phyloP scores from a whole-genome alignment of 2,329 filamentous ascomycete genomes.

The Penicillium sp. region DNA sequence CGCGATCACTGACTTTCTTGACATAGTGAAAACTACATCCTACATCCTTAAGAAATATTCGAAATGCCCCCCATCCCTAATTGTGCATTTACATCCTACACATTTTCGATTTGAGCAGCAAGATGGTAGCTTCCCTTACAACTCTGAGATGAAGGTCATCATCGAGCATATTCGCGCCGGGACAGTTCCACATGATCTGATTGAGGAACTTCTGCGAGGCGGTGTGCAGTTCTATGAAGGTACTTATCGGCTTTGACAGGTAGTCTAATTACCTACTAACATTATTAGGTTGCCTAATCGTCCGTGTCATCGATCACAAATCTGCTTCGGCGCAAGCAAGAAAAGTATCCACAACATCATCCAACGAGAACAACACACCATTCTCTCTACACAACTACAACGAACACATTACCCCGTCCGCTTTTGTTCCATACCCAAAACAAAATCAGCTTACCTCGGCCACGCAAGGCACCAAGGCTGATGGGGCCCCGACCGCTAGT shows the following conservation, averaged over 20 bases:
- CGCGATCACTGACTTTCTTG: slow-evolving; percentile 11
- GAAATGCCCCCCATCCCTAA: slow-evolving; percentile 72
- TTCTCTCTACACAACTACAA: slow-evolving; percentile 94
- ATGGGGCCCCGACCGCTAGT: slow-evolving; percentile 14
- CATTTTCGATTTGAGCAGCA: slow-evolving; percentile 93
- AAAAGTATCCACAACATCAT: slow-evolving; percentile 52
- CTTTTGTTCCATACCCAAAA: slow-evolving; percentile 71
- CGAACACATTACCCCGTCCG: slow-evolving; percentile 83
- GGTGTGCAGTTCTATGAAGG: slow-evolving; percentile 87
- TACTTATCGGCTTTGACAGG: slow-evolving; percentile 21
- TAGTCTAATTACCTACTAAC: slow-evolving; percentile 3
- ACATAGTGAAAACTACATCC: slow-evolving; percentile 65
- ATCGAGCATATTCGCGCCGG: slow-evolving; percentile 73
- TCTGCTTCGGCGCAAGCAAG: slow-evolving; percentile 60
- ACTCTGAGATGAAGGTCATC: slow-evolving; percentile 81
- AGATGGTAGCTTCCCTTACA: slow-evolving; percentile 87
- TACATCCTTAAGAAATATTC: slow-evolving; percentile 82
- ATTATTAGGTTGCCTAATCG: slow-evolving; percentile 71
- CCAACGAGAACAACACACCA: slow-evolving; percentile 61
- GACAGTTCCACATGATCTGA: slow-evolving; percentile 84
- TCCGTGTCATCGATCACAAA: slow-evolving; percentile 88
- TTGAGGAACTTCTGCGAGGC: slow-evolving; percentile 70
- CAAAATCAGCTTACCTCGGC: slow-evolving; percentile 37
- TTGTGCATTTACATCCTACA: slow-evolving; percentile 78
- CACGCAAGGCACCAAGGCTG: slow-evolving; percentile 26